Conservation (phyloP, 2,329 filamentous ascomycete genomes). For the Coleophoma cylindrospora region DNA sequence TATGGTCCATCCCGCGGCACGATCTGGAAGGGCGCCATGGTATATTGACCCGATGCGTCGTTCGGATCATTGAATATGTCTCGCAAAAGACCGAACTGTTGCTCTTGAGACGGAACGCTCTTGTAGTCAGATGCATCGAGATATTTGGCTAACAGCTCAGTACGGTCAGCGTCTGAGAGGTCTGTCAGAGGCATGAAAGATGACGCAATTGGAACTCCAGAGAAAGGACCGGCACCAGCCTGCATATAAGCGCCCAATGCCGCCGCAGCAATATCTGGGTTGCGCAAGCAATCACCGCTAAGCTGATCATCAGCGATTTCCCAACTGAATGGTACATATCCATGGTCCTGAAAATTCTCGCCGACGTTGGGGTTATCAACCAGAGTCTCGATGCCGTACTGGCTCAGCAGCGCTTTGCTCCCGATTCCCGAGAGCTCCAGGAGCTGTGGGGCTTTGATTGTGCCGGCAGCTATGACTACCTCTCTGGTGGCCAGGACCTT, state of each 20-base stretch:
- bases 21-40: slow-evolving; percentile 10
- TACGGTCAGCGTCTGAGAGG: slow-evolving; percentile 1
- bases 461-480: slow-evolving; percentile 23
- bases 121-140: slow-evolving; percentile 1
- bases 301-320: slow-evolving; percentile 2
- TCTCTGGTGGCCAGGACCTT: slow-evolving; percentile 17
- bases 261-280: slow-evolving; percentile 7
- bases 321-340: slow-evolving; percentile 2
- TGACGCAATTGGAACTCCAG: slow-evolving; percentile 6
- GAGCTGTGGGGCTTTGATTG: slow-evolving; percentile 22
- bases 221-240: slow-evolving; percentile 8
- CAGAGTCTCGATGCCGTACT: slow-evolving; percentile 10
- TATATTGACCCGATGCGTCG: slow-evolving; percentile 9
- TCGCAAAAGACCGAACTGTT: slow-evolving; percentile 6
- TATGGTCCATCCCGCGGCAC: slow-evolving; percentile 6
- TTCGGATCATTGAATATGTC: slow-evolving; percentile 5
- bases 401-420: slow-evolving; percentile 8
- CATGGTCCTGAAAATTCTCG: slow-evolving; percentile 16
- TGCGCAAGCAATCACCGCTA: slow-evolving; percentile 2
- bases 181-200: slow-evolving; percentile 10
- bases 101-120: slow-evolving; percentile 1
- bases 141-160: slow-evolving; percentile 1
- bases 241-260: slow-evolving; percentile 9
- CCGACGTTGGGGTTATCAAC: slow-evolving; percentile 17
- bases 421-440: slow-evolving; percentile 29